Base-by-base conservation (phyloP, 2,329 filamentous ascomycete species). In the Epichloe uncinata region DNA sequence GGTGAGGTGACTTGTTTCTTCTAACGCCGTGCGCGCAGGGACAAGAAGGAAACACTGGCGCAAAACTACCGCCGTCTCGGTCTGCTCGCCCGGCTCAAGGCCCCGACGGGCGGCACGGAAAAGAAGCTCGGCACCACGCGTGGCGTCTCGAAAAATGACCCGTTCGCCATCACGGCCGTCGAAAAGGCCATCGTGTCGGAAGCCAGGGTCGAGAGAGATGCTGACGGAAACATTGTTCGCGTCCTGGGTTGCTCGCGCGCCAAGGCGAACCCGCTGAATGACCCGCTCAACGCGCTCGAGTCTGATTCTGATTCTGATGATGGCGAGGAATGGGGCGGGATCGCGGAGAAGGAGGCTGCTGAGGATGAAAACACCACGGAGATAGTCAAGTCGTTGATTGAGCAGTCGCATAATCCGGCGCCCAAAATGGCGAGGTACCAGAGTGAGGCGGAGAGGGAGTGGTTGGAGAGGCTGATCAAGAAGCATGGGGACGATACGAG, bases 61-160 rank as follows among this genome's bases (percentile, higher is more conserved):
- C 91, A 97, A 67, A 91, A 91, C 69, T 97, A 97, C 73, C 82
- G 83, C 60, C 86, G 89, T 35, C 82, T 98, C 12, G 93, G 93
- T 47, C 81, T 98, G 26, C 79, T 90, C n/a, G 80, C 85, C 45
- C 87, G 86, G 52, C 78, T 98, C 56, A 71, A 69, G 45, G 75
- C 72, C 8, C 69, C 69, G 1, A 62, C 69, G 1, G 73, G 73
- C 52, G 72, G 73, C 47, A 68, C 70, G 18, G 66, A 71, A 53
- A 66, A 63, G 58, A 58, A 54, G 12, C 62, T 68, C 46, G 46
- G 52, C 52, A 54, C 42, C 42, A 51, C 8, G 42, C 49, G n/a
- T 37, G 53, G 38, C 45, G 54, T 40, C 42, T 56, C 47, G 33
- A 53, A 53, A 47, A 55, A 55, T 48, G 61, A 66, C 50, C 65